A percentile compares a stretch with the other conserved stretches of the same genome.
Evolutionary conservation across 108 stramenopile species (phyloP).

Genomic region (Parmales sp.): DNA sequence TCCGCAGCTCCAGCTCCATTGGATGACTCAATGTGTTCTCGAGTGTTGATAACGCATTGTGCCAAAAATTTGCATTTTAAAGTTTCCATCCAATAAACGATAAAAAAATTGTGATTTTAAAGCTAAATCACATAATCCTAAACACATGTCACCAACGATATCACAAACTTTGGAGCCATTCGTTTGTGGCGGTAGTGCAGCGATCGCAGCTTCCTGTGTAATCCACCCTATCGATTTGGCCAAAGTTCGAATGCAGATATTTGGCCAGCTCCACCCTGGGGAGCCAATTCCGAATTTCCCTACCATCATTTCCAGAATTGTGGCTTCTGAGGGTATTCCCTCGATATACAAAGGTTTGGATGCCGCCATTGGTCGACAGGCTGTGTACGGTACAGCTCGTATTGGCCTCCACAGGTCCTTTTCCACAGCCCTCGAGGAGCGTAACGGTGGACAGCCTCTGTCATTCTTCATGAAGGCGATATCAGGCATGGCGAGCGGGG

Average conservation of each 20-base stretch:
- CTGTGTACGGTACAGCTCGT: constrained; percentile 97
- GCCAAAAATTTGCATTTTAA: too few species aligned
- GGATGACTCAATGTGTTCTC: too few species aligned
- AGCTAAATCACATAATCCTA: too few species aligned
- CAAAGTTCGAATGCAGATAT: constrained; percentile 89
- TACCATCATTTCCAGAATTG: constrained; percentile 57
- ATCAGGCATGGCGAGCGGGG: constrained; percentile 85
- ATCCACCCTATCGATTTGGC: constrained; percentile 96
- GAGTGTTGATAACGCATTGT: too few species aligned
- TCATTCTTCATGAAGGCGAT: constrained; percentile 73
- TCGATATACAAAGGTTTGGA: constrained; percentile 85
- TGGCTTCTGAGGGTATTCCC: constrained; percentile 61
- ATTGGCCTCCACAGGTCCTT: constrained; percentile 94
- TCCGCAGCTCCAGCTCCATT: too few species aligned
- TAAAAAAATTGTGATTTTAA: too few species aligned
- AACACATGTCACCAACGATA: too few species aligned
- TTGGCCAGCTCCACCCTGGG: constrained; percentile 82
- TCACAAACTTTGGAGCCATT: constrained; percentile 66
- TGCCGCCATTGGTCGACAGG: constrained; percentile 90
- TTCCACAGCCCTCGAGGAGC: constrained; percentile 65
- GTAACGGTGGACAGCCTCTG: constrained; percentile 73
- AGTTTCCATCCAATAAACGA: too few species aligned
- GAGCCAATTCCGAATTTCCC: constrained; percentile 64
- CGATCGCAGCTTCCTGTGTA: constrained; percentile 79
- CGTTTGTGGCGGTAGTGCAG: constrained; percentile 84